phyloP scores from a whole-genome alignment of 345 rosid species.

The Dimocarpus longan region DNA sequence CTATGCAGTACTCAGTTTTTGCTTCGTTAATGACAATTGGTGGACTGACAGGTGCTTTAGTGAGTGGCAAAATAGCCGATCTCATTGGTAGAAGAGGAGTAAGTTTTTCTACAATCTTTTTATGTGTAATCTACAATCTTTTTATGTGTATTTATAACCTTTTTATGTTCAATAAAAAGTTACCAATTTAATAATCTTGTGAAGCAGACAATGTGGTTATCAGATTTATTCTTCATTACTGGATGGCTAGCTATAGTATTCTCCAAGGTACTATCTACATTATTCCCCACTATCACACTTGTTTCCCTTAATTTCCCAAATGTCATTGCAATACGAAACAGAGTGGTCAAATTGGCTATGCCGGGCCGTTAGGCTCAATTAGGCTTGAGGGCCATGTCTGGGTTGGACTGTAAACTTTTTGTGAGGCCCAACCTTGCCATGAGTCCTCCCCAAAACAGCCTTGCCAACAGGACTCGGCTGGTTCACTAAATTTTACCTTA shows the following conservation, averaged over 20 bases:
- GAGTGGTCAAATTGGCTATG: too few species aligned
- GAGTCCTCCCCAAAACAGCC: too few species aligned
- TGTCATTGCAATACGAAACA: too few species aligned
- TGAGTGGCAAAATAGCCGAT: slow-evolving; percentile 39
- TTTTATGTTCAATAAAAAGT: neutral
- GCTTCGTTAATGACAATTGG: slow-evolving; percentile 39
- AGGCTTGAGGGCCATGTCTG: too few species aligned
- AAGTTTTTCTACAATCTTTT: neutral
- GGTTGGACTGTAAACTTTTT: too few species aligned
- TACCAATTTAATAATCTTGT: neutral
- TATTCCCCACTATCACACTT: too few species aligned
- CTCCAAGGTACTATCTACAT: slow-evolving; percentile 16
- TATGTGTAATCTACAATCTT: too few species aligned
- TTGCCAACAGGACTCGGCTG: too few species aligned
- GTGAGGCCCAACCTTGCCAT: too few species aligned
- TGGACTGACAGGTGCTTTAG: slow-evolving; percentile 33
- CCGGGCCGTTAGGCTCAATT: too few species aligned
- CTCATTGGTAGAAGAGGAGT: slow-evolving; percentile 38
- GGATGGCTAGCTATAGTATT: slow-evolving; percentile 16
- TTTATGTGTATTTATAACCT: neutral
- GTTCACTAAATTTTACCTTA: too few species aligned
- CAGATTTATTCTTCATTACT: neutral
- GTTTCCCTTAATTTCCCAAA: too few species aligned
- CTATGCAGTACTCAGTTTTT: slow-evolving; percentile 43
- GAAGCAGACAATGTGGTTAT: neutral